Evolutionary conservation across 1,139 yeast genomes (phyloP).

Genomic region (Diutina siamensis): DNA sequence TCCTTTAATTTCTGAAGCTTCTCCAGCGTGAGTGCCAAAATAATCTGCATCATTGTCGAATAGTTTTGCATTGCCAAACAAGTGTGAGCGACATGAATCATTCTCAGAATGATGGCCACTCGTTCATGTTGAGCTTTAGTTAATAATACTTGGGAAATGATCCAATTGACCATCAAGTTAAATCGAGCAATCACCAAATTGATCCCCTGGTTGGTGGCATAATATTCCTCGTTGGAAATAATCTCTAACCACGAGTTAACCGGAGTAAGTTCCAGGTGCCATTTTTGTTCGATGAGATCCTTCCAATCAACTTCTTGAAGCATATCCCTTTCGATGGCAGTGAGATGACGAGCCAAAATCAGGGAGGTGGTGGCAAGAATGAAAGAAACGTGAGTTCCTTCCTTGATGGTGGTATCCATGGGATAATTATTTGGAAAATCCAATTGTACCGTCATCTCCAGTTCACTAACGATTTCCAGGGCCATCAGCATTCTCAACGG

Average conservation of each 20-base stretch:
- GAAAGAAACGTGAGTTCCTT: slow-evolving; percentile 60
- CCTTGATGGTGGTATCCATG: slow-evolving; percentile 17
- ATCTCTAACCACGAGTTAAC: slow-evolving; percentile 84
- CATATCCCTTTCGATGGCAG: slow-evolving; percentile 77
- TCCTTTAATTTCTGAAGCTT: slow-evolving; percentile 46
- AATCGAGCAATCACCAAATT: slow-evolving; percentile 81
- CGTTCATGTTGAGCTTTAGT: slow-evolving; percentile 51
- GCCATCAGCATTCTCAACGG: background rate
- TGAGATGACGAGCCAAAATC: slow-evolving; percentile 65
- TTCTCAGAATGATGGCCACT: slow-evolving; percentile 59
- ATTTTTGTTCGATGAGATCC: slow-evolving; percentile 66
- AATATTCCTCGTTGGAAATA: slow-evolving; percentile 47
- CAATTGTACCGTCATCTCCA: background rate
- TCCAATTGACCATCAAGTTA: slow-evolving; percentile 87
- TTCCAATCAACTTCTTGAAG: slow-evolving; percentile 86
- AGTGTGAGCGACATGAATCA: slow-evolving; percentile 75
- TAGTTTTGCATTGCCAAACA: slow-evolving; percentile 67
- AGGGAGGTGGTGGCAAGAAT: slow-evolving; percentile 59
- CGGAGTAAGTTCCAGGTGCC: slow-evolving; percentile 58
- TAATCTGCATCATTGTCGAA: slow-evolving; percentile 78
- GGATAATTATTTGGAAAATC: background rate
- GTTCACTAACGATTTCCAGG: background rate
- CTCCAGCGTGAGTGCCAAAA: slow-evolving; percentile 71
- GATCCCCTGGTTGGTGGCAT: slow-evolving; percentile 48
- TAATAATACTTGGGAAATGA: slow-evolving; percentile 72